phyloP scores from a whole-genome alignment of 2,329 filamentous ascomycete species.

The Verticillium zaregamsianum region DNA sequence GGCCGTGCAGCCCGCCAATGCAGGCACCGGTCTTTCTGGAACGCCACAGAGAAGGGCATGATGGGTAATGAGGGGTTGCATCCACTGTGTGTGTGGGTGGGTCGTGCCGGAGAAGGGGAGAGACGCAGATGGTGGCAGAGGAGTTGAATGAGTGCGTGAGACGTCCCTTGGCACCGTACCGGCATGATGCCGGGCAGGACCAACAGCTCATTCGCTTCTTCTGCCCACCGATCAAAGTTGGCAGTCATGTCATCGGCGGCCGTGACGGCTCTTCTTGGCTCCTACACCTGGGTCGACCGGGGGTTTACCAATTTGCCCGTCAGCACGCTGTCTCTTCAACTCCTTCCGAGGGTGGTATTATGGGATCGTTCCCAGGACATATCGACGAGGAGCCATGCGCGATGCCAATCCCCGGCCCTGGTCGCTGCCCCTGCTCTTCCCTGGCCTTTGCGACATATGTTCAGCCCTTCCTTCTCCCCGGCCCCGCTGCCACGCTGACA shows the following conservation, averaged over 20 bases:
- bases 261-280: neutral
- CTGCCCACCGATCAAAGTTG: neutral
- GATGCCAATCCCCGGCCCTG: neutral
- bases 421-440: neutral
- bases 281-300: neutral
- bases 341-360: neutral
- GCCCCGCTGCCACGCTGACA: neutral
- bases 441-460: neutral
- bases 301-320: neutral
- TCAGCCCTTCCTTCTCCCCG: neutral
- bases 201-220: neutral
- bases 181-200: neutral
- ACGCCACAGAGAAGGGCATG: neutral
- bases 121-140: neutral
- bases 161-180: neutral
- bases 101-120: neutral
- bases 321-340: neutral
- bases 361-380: neutral
- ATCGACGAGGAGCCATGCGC: neutral
- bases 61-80: neutral
- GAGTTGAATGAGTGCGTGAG: neutral
- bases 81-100: neutral
- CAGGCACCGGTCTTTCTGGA: neutral
- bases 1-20: neutral
- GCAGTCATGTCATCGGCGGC: neutral